Evolutionary conservation across 371 early-diverging fungal genomes (phyloP).

Genomic region (Polyrhizophydium stewartii): DNA sequence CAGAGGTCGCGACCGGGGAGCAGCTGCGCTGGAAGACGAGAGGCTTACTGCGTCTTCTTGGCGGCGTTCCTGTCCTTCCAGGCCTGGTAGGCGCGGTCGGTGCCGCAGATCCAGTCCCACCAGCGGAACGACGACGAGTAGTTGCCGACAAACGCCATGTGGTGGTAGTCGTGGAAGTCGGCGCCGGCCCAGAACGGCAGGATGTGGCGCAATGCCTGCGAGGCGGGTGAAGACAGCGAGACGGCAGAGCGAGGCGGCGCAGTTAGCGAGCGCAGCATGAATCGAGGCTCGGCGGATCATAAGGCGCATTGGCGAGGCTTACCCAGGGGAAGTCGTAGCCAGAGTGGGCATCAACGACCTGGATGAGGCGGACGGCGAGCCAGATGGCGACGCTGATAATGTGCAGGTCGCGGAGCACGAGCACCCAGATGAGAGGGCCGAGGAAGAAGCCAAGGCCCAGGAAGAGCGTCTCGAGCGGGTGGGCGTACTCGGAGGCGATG

Average conservation of each 20-base stretch:
- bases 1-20: too few species aligned
- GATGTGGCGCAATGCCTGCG: conserved; percentile 41
- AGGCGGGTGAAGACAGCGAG: conserved; percentile 62
- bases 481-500: conserved; percentile 35
- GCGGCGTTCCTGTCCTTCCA: conserved; percentile 18
- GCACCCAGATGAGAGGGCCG: conserved; percentile 17
- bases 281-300: conserved; percentile 59
- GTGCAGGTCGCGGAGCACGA: conserved; percentile 16
- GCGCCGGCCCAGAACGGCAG: conserved; percentile 38
- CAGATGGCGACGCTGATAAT: conserved; percentile 74
- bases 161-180: conserved; percentile 47
- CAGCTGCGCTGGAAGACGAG: too few species aligned
- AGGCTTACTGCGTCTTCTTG: background rate
- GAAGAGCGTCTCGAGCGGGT: conserved; percentile 27
- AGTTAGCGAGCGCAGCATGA: too few species aligned
- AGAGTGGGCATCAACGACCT: conserved; percentile 86
- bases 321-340: conserved; percentile 94
- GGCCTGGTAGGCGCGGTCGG: conserved; percentile 19
- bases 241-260: conserved; percentile 72
- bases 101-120: conserved; percentile 42
- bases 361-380: conserved; percentile 46
- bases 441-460: conserved; percentile 37
- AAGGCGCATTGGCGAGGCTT: conserved; percentile 55
- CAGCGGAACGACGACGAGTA: conserved; percentile 37
- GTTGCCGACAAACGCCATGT: conserved; percentile 41